Evolutionary conservation across 2,329 filamentous ascomycete species (phyloP), one percentile per base, ranked within the genome.

Genomic region (Colletotrichum theobromicola): DNA sequence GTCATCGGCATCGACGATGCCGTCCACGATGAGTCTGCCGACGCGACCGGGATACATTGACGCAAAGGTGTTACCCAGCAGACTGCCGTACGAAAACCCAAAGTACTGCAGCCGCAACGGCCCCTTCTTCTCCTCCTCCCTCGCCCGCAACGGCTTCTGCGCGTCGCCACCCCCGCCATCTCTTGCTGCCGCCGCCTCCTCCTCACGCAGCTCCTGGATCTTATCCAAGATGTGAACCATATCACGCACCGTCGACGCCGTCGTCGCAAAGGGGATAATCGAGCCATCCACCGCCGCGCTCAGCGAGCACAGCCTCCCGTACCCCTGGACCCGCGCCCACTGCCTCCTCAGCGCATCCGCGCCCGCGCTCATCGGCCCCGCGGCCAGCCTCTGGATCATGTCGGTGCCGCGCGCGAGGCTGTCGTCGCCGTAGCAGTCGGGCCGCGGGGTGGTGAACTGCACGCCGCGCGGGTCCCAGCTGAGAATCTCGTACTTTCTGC

Each of bases 71-170:
- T 83, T 83, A 2, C 83, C 83, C 0, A 84, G 78, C 0, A 82
- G 21, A 3, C 82, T 83, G 18, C 83, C 82, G 21, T 90, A 90
- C 7, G 87, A 88, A 67, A 89, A 85, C 0, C 88, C 88, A 81
- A 87, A 85, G 76, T 88, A 90, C 77, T 86, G 85, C 34, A 89
- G 76, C 15, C 80, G 76, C 5, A 79, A 71, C 4, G 75, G 65
- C 2, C 77, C 61, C 37, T 75, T 72, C 2, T 53, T 28, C 16
- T 28, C 8, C 2, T 53, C 34, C 16, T 28, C 8, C 2, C 58
- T 50, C n/a, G 28, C n/a, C 9, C 53, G 69, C 16, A 67, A 10
- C n/a, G 57, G 37, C 26, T 58, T 34, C 32, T 74, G 61, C 16
- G 15, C 9, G 1, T 35, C 61, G 1, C 32, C 61, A 3, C 37